Percentiles rank a stretch among this genome's conserved stretches.
These are phyloP conservation scores for Venturia carpophila DNA, from an alignment of 2,329 filamentous ascomycete species.

Conservation along the genomic window DNA sequence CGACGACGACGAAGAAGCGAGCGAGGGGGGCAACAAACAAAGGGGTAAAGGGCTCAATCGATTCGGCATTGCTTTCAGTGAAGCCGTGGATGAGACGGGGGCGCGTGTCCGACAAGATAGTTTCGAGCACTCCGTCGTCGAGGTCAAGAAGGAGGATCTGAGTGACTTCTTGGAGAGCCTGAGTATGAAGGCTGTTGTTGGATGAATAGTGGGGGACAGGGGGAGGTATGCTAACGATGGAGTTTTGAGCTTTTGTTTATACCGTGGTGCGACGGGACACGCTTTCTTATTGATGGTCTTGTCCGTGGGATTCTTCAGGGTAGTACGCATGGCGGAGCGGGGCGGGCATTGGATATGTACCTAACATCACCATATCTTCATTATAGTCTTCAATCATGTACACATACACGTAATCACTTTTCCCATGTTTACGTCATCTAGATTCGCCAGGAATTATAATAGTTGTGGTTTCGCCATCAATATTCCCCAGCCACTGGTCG, in stretches of 20 bases:
- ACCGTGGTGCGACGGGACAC: neutral
- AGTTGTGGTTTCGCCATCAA: too few relatives aligned
- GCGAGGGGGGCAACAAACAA: conserved; percentile 46
- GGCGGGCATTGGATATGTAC: neutral
- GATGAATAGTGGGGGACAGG: conserved; percentile 28
- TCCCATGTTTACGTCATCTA: too few relatives aligned
- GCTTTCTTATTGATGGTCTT: neutral
- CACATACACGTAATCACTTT: neutral
- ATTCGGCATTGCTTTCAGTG: conserved; percentile 92
- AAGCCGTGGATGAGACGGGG: conserved; percentile 85
- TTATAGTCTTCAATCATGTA: neutral
- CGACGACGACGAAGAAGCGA: conserved; percentile 47
- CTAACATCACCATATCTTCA: neutral
- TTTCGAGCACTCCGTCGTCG: conserved; percentile 95
- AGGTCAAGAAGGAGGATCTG: conserved; percentile 94
- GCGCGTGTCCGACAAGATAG: conserved; percentile 87
- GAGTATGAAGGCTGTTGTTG: conserved; percentile 81
- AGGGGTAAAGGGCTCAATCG: conserved; percentile 72
- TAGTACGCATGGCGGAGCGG: neutral
- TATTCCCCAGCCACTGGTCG: too few relatives aligned
- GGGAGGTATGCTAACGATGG: neutral
- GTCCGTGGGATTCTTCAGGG: neutral
- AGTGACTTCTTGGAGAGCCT: conserved; percentile 82
- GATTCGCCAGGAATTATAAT: too few relatives aligned
- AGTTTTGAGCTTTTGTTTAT: neutral